Conservation (phyloP, 1,284 basidiomycete species). For the Ustilago curta region DNA sequence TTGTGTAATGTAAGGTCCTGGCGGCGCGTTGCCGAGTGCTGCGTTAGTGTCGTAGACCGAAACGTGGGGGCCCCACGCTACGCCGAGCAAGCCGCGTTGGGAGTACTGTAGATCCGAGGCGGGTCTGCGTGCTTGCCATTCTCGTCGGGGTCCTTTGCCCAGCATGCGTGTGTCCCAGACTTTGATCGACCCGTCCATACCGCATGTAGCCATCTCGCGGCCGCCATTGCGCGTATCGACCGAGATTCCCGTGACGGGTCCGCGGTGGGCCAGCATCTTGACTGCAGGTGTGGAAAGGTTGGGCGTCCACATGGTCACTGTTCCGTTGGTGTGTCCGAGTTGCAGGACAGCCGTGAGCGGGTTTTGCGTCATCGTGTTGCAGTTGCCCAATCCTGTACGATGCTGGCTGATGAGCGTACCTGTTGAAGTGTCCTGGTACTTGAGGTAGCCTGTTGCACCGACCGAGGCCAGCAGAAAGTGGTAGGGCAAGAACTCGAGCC, state of each 20-base stretch:
- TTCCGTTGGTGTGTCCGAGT: constrained; percentile 82
- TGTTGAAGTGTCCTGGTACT: constrained; percentile 97
- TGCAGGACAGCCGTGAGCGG: constrained; percentile 88
- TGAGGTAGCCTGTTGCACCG: constrained; percentile 87
- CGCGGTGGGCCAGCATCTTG: constrained; percentile 88
- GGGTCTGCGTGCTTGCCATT: constrained; percentile 78
- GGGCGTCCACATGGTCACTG: constrained; percentile 94
- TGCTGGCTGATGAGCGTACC: constrained; percentile 88
- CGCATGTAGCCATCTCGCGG: constrained; percentile 89
- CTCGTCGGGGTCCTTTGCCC: constrained; percentile 81
- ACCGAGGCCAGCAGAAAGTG: constrained; percentile 92
- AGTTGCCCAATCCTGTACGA: constrained; percentile 78
- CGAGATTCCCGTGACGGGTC: constrained; percentile 83
- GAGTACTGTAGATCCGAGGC: constrained; percentile 71
- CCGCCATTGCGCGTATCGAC: constrained; percentile 82
- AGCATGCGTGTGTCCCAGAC: constrained; percentile 96
- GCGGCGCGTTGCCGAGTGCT: constrained; percentile 70
- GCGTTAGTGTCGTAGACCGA: constrained; percentile 74
- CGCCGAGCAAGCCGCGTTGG: constrained; percentile 83
- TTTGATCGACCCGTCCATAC: constrained; percentile 89
- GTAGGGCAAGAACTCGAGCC: constrained; percentile 92
- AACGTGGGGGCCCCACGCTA: constrained; percentile 80
- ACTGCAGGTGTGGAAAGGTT: constrained; percentile 91
- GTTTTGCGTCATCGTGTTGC: constrained; percentile 90
- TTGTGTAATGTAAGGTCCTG: constrained; percentile 70